Evolutionary conservation across 495 filamentous ascomycete species (phyloP).

Genomic region (Neurospora sp.): DNA sequence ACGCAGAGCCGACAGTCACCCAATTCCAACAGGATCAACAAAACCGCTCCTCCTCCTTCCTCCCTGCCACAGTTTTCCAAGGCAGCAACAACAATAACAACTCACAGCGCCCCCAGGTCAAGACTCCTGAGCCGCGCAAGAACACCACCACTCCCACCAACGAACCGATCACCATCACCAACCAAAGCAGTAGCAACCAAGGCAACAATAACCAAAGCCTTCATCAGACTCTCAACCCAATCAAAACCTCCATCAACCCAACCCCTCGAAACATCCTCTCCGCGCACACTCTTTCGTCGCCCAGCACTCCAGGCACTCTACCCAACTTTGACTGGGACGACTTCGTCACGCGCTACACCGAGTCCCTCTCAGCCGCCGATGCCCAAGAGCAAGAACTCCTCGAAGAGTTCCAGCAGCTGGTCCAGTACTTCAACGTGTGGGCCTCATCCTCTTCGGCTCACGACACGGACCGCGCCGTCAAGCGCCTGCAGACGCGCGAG

Average conservation of each 20-base stretch:
- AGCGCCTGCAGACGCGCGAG: conserved; percentile 71
- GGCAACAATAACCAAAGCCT: background rate
- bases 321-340: conserved; percentile 55
- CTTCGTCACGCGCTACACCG: conserved; percentile 52
- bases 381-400: conserved; percentile 50
- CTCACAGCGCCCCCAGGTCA: conserved; percentile 8
- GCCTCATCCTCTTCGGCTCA: conserved; percentile 51
- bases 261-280: background rate
- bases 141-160: conserved; percentile 8
- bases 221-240: background rate
- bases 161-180: conserved; percentile 17
- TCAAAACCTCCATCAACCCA: background rate
- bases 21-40: background rate
- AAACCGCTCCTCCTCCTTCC: background rate
- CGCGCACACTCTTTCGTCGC: conserved; percentile 11
- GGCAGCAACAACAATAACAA: background rate
- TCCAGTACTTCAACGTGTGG: conserved; percentile 65
- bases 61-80: background rate
- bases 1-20: background rate
- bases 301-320: conserved; percentile 36
- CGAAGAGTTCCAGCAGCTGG: conserved; percentile 51
- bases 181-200: conserved; percentile 12
- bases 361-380: conserved; percentile 49
- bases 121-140: conserved; percentile 25
- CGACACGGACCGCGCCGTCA: conserved; percentile 60